Evolutionary conservation across 2,329 filamentous ascomycete species (phyloP).

Genomic region (Lasiodiplodia citricola): DNA sequence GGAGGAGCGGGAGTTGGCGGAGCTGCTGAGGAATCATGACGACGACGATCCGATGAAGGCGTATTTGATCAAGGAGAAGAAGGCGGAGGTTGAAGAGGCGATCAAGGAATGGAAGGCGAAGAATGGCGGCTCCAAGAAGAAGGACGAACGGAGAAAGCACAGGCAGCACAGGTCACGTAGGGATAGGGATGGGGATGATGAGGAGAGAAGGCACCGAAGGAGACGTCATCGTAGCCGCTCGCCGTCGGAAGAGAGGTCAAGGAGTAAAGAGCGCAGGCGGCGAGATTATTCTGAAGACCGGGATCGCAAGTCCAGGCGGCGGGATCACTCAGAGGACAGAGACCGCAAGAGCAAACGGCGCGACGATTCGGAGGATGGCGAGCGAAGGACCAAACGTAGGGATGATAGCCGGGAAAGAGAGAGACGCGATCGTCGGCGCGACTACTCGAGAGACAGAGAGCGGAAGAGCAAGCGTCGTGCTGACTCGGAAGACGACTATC

Average conservation of each 20-base stretch:
- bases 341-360: neutral
- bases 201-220: constrained; percentile 2
- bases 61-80: constrained; percentile 88
- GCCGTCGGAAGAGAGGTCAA: constrained; percentile 15
- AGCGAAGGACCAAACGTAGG: neutral
- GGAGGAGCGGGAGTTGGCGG: constrained; percentile 80
- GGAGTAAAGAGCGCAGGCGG: constrained; percentile 14
- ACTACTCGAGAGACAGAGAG: constrained; percentile 3
- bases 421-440: neutral
- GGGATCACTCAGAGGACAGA: neutral
- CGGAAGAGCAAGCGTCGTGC: neutral
- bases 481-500: neutral
- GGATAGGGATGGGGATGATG: constrained; percentile 11
- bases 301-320: neutral
- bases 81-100: constrained; percentile 80
- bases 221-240: constrained; percentile 17
- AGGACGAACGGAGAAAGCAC: constrained; percentile 17
- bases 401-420: constrained; percentile 1
- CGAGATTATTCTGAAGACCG: neutral
- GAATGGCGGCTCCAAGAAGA: constrained; percentile 40
- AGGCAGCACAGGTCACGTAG: constrained; percentile 20
- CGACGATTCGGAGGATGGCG: neutral
- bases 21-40: constrained; percentile 79
- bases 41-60: constrained; percentile 98
- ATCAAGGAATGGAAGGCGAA: constrained; percentile 58